phyloP scores from a whole-genome alignment of 306 rosid genomes.

The Echinosophora koreensis region DNA sequence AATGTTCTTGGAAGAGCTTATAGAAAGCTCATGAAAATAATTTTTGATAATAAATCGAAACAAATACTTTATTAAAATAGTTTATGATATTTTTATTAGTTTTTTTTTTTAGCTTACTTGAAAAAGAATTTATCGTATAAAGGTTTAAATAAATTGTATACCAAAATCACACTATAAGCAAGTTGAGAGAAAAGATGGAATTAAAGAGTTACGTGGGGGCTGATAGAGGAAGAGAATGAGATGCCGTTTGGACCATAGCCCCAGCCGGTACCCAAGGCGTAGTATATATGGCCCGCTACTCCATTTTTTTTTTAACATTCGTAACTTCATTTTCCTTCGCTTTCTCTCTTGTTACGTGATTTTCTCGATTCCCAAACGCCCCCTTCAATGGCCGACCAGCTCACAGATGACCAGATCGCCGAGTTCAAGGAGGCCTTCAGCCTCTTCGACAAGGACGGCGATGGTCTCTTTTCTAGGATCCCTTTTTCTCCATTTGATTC shows the following conservation, averaged over 20 bases:
- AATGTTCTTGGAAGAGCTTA: no score
- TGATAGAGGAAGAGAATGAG: background rate
- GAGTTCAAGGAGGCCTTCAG: background rate
- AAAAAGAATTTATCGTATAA: no score
- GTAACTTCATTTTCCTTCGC: no score
- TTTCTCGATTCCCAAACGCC: constrained; percentile 19
- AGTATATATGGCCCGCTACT: background rate
- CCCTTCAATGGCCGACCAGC: background rate
- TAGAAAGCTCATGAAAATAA: no score
- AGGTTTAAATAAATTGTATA: no score
- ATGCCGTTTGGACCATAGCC: background rate
- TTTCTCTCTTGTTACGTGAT: constrained; percentile 3
- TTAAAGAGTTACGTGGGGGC: background rate
- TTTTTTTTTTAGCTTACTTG: no score
- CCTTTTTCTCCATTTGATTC: background rate
- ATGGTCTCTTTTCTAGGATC: background rate
- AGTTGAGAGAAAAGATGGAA: background rate
- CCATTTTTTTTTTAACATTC: background rate
- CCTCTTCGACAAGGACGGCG: constrained; percentile 5
- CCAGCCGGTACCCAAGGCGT: background rate
- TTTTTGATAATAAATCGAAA: no score
- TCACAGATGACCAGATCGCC: constrained; percentile 10
- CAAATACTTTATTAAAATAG: no score
- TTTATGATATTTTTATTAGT: no score
- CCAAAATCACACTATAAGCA: no score